Conservation (phyloP, 768 basidiomycete species). For the Lactarius deliciosus region DNA sequence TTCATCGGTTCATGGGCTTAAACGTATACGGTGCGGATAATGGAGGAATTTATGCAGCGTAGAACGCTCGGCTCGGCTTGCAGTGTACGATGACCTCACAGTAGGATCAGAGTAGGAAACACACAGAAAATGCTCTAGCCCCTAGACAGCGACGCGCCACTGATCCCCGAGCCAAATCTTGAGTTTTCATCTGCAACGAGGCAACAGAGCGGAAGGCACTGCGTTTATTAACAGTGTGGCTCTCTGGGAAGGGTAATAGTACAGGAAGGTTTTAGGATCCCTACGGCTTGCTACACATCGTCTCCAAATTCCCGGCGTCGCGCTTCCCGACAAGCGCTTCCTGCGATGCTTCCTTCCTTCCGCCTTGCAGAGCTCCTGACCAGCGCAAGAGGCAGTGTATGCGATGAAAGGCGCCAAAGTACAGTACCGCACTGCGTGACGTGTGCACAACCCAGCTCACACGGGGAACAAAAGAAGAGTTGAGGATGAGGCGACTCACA, state of each 20-base stretch:
- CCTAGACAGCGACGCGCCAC: background rate
- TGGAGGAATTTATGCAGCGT: background rate
- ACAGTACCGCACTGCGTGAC: constrained; percentile 15
- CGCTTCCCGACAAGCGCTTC: background rate
- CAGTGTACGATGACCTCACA: background rate
- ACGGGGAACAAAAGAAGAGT: background rate
- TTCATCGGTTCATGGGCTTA: constrained; percentile 10
- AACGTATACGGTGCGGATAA: background rate
- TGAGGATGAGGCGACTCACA: constrained; percentile 13
- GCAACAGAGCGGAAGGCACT: background rate
- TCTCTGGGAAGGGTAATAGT: background rate
- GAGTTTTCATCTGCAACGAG: background rate
- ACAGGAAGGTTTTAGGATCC: background rate
- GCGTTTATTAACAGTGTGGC: background rate
- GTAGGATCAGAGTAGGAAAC: background rate
- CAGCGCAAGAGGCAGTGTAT: constrained; percentile 13
- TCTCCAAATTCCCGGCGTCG: background rate
- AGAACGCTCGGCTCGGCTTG: background rate
- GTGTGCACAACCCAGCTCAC: background rate
- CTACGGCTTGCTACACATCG: background rate
- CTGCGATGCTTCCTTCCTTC: background rate
- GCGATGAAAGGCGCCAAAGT: constrained; percentile 20
- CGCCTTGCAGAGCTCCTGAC: background rate
- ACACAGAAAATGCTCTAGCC: background rate
- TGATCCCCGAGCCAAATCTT: background rate